Evolutionary conservation across 2,329 filamentous ascomycete species (phyloP), one percentile per base, ranked within the genome.

Genomic region (Fusarium mangiferae): DNA sequence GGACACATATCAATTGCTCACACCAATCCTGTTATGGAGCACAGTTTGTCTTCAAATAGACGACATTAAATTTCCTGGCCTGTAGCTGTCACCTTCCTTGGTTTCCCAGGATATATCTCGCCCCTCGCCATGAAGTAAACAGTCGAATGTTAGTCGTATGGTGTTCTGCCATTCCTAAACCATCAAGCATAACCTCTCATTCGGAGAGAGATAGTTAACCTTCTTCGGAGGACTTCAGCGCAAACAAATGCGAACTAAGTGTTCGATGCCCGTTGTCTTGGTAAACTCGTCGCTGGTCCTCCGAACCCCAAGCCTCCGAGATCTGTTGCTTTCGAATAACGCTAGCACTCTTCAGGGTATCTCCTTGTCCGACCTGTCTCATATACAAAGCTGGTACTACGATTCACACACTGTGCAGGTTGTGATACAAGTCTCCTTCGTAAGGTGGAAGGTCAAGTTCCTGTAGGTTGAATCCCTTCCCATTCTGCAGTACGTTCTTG

Each of bases 261-360:
- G 82, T 80, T 58, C 75, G 75, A 26, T 82, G 78, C 4, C 78
- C 78, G 7, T 73, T 69, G 5, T 77, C 73, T 15, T 69, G 46
- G 56, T 81, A 83, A 45, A 63, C 66, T 5, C 75, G 74, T 22
- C 77, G 75, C 76, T 80, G 79, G 61, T 83, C 81, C 28, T 78
- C 75, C 6, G 75, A n/a, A 1, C 81, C 81, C 81, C 81, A 85
- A 8, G 81, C 83, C 20, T 85, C 82, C 22, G 84, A 71, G 67
- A 83, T 77, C 62, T 80, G 79, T 70, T 85, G 83, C 69, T 80
- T 82, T 33, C 80, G 78, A n/a, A 84, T 77, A 14, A 82, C 65
- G 14, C 69, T 75, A 1, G 82, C 80, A 55, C 81, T 79, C 64
- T 80, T 79, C 62, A 83, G 79, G 7, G 76, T 70, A 62, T 82